A percentile compares a stretch with the other conserved stretches of the same genome.
Conservation (phyloP, 169 alveolate species). For the Ophryocystis elektroscirrha region DNA sequence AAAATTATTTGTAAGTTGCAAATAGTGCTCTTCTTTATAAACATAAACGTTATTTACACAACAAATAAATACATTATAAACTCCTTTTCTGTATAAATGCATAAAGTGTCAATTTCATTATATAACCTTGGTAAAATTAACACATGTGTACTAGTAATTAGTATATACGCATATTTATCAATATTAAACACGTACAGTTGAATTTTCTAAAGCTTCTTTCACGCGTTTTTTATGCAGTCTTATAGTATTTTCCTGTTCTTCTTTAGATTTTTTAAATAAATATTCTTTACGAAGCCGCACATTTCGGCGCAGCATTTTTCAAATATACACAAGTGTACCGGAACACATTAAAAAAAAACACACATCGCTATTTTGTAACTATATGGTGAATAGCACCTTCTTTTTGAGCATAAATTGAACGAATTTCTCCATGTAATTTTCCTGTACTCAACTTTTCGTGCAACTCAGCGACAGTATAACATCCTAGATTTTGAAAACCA, state of each 20-base stretch:
- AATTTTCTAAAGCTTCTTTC: constrained; percentile 55
- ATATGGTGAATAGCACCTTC: background rate
- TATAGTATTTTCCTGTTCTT: constrained; percentile 52
- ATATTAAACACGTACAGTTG: constrained; percentile 55
- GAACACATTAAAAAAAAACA: background rate
- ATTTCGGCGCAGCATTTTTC: constrained; percentile 64
- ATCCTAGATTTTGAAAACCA: constrained; percentile 8
- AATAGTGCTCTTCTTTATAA: too few species aligned
- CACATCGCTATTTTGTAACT: background rate
- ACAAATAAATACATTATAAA: too few species aligned
- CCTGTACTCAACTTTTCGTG: background rate
- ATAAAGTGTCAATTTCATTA: too few species aligned
- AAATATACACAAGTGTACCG: background rate
- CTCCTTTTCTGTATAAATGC: too few species aligned
- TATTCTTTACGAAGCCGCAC: constrained; percentile 81
- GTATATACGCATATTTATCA: too few species aligned
- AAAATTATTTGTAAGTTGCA: too few species aligned
- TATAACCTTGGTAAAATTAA: too few species aligned
- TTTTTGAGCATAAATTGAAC: constrained; percentile 8
- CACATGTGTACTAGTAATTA: too few species aligned
- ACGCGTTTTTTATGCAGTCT: constrained; percentile 51
- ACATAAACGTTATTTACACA: too few species aligned
- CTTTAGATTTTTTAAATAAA: constrained; percentile 60
- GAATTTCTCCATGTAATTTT: constrained; percentile 11
- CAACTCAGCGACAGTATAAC: background rate